Evolutionary conservation across 2,329 filamentous ascomycete species (phyloP), one percentile per base, ranked within the genome.

Genomic region (Amauroascus niger): DNA sequence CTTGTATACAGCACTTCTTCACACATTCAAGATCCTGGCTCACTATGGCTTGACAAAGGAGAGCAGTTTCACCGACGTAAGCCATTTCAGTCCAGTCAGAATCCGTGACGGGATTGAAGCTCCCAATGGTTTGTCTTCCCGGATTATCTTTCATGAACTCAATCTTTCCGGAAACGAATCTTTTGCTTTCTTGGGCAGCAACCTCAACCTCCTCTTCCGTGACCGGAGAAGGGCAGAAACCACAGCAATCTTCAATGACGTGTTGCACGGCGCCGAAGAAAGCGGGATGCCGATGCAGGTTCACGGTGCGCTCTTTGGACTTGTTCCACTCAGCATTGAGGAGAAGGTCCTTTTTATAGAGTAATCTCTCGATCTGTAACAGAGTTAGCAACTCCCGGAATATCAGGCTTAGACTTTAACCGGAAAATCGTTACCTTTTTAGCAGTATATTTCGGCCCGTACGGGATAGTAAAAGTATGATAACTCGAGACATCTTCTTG

Each of bases 51-150:
- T 89, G 84, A 62, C 87, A 94, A 1, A 95, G 75, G 14, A 79
- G 76, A 35, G 81, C 82, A 1, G 87, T 90, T 59, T 89, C 87
- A 9, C 87, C 86, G 33, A 94, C 78, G 60, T 94, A 95, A 0
- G 88, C 87, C 87, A 94, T 93, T 59, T 90, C 58, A 0, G 88
- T 93, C 87, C 88, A 94, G 63, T 93, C 87, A 49, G 87, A 78
- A 40, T 88, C 82, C 0, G 85, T 90, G 35, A 91, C 76, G 0
- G 88, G 88, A 61, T 93, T 85, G 71, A 94, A 94, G 40, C 77
- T 81, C 24, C 81, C 81, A 59, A 84, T 82, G 35, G 76, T 71
- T 69, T 93, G 88, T 53, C 88, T 78, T 16, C 88, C 88, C 1
- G 88, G 87, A 60, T 95, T 80, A 61, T 95, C 87, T 58, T 83